A percentile compares a stretch with the other conserved stretches of the same genome.
Conservation (phyloP, 2,329 filamentous ascomycete species). For the Fusarium hostae region DNA sequence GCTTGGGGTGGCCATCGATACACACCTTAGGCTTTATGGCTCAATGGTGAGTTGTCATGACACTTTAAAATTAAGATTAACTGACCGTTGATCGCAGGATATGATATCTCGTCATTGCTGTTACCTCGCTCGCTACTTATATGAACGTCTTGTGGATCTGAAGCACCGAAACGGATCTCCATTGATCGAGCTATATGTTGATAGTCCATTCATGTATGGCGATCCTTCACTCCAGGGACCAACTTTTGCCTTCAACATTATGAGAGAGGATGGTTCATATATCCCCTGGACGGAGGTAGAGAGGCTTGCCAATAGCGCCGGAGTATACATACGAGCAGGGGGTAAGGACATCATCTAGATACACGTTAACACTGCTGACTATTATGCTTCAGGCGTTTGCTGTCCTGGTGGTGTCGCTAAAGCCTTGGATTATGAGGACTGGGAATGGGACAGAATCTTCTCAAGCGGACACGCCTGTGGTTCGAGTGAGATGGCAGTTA, state of each 20-base stretch:
- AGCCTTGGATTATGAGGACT: conserved; percentile 61
- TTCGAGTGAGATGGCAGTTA: conserved; percentile 62
- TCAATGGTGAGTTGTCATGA: conserved; percentile 55
- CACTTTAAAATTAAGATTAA: background rate
- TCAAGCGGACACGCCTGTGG: conserved; percentile 69
- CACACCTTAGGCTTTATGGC: conserved; percentile 65
- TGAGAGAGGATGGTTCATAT: conserved; percentile 61
- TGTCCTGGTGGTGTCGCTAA: conserved; percentile 60
- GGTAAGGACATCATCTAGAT: conserved; percentile 49
- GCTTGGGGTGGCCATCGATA: conserved; percentile 67
- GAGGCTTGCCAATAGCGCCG: conserved; percentile 62
- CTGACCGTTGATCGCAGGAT: conserved; percentile 36
- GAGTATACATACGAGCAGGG: conserved; percentile 68
- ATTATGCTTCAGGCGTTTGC: conserved; percentile 54
- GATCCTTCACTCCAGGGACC: conserved; percentile 66
- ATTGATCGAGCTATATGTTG: conserved; percentile 66
- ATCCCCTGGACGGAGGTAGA: conserved; percentile 70
- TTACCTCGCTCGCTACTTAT: conserved; percentile 62
- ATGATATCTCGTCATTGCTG: conserved; percentile 68
- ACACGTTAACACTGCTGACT: background rate
- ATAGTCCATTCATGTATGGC: conserved; percentile 57
- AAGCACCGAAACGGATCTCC: conserved; percentile 64
- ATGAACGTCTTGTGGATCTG: conserved; percentile 59
- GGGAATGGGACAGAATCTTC: conserved; percentile 65
- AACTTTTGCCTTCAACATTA: conserved; percentile 72